A percentile compares a stretch with the other conserved stretches of the same genome.
phyloP scores from a whole-genome alignment of 306 rosid species.

The Begonia peltatifolia region DNA sequence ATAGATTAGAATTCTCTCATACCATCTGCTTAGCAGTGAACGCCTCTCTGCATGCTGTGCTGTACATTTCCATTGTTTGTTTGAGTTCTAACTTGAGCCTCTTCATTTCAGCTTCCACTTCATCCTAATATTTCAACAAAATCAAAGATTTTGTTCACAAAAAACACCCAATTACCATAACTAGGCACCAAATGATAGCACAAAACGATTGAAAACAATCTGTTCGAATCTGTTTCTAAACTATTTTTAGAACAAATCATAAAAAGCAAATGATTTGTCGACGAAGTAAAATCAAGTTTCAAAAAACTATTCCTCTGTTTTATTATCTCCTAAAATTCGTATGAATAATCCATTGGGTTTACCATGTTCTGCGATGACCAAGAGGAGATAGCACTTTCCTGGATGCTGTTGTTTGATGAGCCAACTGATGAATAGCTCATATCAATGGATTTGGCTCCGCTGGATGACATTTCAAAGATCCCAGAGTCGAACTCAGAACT shows the following conservation, averaged over 20 bases:
- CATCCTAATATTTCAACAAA: conserved; percentile 27
- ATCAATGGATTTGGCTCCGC: neutral
- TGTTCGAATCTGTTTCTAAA: neutral
- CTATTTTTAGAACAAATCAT: neutral
- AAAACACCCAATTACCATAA: no score
- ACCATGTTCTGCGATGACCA: neutral
- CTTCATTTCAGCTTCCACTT: conserved; percentile 78
- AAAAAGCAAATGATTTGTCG: neutral
- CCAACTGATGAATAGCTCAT: neutral
- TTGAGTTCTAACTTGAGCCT: conserved; percentile 65
- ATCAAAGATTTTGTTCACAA: conserved; percentile 1
- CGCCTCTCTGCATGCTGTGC: conserved; percentile 76
- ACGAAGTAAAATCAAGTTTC: neutral
- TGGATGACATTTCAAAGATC: neutral
- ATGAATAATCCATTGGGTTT: neutral
- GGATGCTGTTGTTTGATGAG: neutral
- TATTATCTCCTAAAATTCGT: neutral
- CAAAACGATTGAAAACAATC: neutral
- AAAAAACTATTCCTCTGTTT: neutral
- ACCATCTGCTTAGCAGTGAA: conserved; percentile 54
- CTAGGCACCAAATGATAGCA: no score
- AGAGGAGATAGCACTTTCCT: neutral
- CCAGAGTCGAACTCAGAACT: conserved; percentile 33
- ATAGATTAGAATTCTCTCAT: neutral
- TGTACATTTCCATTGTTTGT: conserved; percentile 86